Evolutionary conservation across 345 rosid genomes (phyloP), one percentile per base, ranked within the genome.

Genomic region (Eucalyptus rudis): DNA sequence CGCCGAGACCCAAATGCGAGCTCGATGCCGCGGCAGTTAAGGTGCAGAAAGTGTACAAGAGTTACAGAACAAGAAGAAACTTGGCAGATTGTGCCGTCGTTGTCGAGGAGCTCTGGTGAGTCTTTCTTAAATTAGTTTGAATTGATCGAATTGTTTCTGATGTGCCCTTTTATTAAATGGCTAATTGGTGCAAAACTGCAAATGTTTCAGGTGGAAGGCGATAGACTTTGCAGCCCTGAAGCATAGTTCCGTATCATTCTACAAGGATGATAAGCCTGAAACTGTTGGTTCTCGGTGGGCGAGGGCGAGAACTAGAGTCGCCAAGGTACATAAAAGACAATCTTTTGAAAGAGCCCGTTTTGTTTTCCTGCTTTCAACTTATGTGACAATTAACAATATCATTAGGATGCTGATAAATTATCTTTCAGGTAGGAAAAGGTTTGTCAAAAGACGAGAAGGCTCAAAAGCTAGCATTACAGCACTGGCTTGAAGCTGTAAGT

Each of bases 401-500:
- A 58, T 44, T 11, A 44, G 3, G 20, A 51, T 1, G 76, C 36
- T 56, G 59, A 24, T 79, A 20, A 17, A 9, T 56, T 86, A 29
- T 88, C 47, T 88, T 90, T 86, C 93, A 96, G 98, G 95, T 98
- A 44, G 99, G 98, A 54, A 98, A 98, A 89, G 99, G 99, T 27
- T 91, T 98, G 91, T 91, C 94, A 40, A 95, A 95, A 90, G 96
- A 98, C 86, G 98, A 96, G 50, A 98, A 98, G 88, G 99, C 99
- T 54, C 97, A 95, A 89, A 95, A 96, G 91, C 90, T 97, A 84
- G 98, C 99, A 85, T 90, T 97, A 80, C 97, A 95, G 86, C 99
- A 97, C 76, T 98, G 99, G 98, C 97, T 98, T 59, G 99, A 98
- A 94, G 99, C 99, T 90, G 99, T 97, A 93, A 93, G 99, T 92